Base-by-base conservation (phyloP, 768 basidiomycete genomes). In the Kwoniella pini region DNA sequence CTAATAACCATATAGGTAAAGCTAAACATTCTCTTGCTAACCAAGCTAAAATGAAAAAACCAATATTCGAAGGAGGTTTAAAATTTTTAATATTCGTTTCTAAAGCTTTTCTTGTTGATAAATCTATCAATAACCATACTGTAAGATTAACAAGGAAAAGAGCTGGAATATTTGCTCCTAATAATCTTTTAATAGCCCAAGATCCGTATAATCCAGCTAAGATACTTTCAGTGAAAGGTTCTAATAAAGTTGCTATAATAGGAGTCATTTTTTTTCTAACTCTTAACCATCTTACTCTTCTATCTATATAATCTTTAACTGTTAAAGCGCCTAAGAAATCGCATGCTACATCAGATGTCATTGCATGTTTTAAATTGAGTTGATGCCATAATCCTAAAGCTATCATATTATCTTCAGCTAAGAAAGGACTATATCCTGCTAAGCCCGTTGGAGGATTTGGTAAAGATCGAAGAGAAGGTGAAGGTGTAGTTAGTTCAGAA, bases 361-460 rank as follows among this genome's bases (percentile, higher is more conserved):
- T 83, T 58, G 91, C 88, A 74, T 99, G 96, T 45, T 89, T 84
- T 33, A 91, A 81, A 33, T 85, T 87, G 2, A 97, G 82, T 76
- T 98, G 91, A 75, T 97, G 91, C 96, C 93, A 97, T 12, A 99
- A 81, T 1, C 90, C 85, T 46, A 85, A 82, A 17, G 87, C 96
- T 58, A 99, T 95, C 90, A 91, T 95, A 80, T 97, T 97, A 80
- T 99, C 96, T 79, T 99, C 96, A 0, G 96, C 95, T 42, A 98
- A 83, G 79, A 88, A 98, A 12, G 87, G 85, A 0, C 87, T 88
- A 64, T 97, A 97, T 0, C 85, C 87, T 7, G 85, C 82, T 22
- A 99, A 82, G 0, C 93, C 93, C 43, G 67, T 78, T 74, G 71
- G 74, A 21, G 74, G 60, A 65, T 80, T 71, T 50, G 74, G 51